These are phyloP conservation scores for Laburnicola sp. DNA, from an alignment of 2,329 filamentous ascomycete species.

Conservation along the genomic window DNA sequence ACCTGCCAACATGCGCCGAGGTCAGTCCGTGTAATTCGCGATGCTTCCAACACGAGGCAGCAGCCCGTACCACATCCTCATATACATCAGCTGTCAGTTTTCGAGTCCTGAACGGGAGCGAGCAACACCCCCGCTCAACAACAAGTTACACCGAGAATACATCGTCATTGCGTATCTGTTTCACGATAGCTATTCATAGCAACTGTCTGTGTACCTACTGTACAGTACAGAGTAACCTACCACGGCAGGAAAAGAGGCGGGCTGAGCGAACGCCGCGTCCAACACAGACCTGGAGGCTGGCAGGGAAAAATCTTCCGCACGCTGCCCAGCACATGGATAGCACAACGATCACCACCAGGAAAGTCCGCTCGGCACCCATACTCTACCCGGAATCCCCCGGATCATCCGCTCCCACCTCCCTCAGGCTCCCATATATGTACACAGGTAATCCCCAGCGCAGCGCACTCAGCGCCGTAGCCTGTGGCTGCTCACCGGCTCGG, in stretches of 20 bases:
- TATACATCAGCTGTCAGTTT: not conserved
- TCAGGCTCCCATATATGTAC: not conserved
- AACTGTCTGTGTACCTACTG: too few species aligned
- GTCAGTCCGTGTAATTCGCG: too few species aligned
- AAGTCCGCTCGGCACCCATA: not conserved
- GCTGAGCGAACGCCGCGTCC: not conserved
- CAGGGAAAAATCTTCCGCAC: not conserved
- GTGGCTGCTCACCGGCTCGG: not conserved
- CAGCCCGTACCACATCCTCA: conserved; percentile 32
- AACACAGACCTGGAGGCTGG: not conserved
- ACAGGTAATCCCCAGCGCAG: too few species aligned
- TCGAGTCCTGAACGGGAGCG: too few species aligned
- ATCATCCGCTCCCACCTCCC: not conserved
- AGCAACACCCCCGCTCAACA: too few species aligned
- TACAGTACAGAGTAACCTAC: too few species aligned
- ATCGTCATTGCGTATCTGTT: not conserved
- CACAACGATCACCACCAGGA: not conserved
- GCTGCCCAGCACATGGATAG: not conserved
- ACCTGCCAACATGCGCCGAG: too few species aligned
- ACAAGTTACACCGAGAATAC: too few species aligned
- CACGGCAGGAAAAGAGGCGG: too few species aligned
- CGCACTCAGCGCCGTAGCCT: too few species aligned
- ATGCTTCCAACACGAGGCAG: conserved; percentile 15
- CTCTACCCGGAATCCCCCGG: not conserved
- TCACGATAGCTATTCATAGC: too few species aligned